These are phyloP conservation scores for Neoascochyta sp. DNA, from an alignment of 2,329 filamentous ascomycete species.

Conservation along the genomic window DNA sequence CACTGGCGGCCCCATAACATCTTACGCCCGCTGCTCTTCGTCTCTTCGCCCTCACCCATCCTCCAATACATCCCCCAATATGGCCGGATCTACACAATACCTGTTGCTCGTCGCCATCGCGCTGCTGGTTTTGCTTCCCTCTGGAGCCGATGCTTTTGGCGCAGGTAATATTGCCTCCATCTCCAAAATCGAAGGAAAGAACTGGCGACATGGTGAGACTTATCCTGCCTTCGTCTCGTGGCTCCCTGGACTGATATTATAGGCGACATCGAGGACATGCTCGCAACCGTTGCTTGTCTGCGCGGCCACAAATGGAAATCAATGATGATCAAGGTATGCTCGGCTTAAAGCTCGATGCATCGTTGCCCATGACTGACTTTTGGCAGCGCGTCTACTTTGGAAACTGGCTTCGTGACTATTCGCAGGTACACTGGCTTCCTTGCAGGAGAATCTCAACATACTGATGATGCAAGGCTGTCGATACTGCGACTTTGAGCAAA, in stretches of 20 bases:
- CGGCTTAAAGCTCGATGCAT: conserved; percentile 1
- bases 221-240: too few relatives aligned
- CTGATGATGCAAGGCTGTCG: conserved; percentile 50
- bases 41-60: conserved; percentile 5
- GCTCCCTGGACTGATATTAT: too few relatives aligned
- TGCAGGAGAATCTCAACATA: conserved; percentile 31
- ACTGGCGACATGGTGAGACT: conserved; percentile 54
- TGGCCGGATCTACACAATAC: conserved; percentile 34
- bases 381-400: conserved; percentile 44
- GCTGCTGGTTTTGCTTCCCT: conserved; percentile 36
- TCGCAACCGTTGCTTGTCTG: conserved; percentile 47
- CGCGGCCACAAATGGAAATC: conserved; percentile 43
- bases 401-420: conserved; percentile 51
- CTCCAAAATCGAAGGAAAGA: conserved; percentile 44
- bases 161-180: conserved; percentile 46
- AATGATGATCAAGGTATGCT: conserved; percentile 44
- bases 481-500: conserved; percentile 52
- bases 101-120: conserved; percentile 36
- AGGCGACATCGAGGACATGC: conserved; percentile 52
- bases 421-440: conserved; percentile 44
- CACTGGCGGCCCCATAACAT: conserved; percentile 3
- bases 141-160: conserved; percentile 43
- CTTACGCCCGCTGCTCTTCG: conserved; percentile 3
- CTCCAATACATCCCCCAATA: conserved; percentile 13
- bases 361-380: conserved; percentile 12